A percentile compares a stretch with the other conserved stretches of the same genome.
phyloP scores from a whole-genome alignment of 2,329 filamentous ascomycete species.

The Plectosphaerella cucumerina region DNA sequence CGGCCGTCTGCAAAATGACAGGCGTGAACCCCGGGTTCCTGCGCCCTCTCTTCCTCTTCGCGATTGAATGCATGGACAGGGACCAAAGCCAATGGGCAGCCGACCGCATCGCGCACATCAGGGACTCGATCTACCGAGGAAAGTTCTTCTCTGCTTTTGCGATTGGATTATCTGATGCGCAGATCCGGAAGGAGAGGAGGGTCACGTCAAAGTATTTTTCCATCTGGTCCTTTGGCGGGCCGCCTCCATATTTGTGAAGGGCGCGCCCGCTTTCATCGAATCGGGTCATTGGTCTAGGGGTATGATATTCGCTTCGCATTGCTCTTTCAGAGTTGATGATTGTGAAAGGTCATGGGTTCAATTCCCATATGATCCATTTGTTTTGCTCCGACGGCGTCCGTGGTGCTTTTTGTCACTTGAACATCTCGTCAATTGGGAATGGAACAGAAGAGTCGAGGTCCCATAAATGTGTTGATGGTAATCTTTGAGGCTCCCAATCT shows the following conservation, averaged over 20 bases:
- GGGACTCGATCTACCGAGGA: constrained; percentile 7
- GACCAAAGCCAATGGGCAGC: constrained; percentile 14
- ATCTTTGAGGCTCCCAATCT: neutral
- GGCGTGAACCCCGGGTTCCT: constrained; percentile 15
- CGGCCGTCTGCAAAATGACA: constrained; percentile 2
- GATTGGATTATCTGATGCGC: constrained; percentile 11
- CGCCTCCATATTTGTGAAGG: neutral
- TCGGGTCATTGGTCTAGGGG: no score
- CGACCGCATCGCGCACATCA: constrained; percentile 10
- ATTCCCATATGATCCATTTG: no score
- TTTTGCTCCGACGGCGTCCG: no score
- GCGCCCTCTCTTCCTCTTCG: constrained; percentile 16
- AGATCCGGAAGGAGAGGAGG: constrained; percentile 15
- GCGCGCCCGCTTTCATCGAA: no score
- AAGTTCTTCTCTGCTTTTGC: constrained; percentile 14
- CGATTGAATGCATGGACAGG: constrained; percentile 14
- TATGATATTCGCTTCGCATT: no score
- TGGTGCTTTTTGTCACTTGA: no score
- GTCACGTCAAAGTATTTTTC: constrained; percentile 18
- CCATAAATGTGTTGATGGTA: no score
- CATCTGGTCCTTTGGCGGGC: constrained; percentile 10
- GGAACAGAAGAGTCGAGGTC: no score
- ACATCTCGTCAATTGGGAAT: no score
- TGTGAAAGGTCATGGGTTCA: no score
- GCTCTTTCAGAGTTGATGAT: no score